Evolutionary conservation across 2,329 filamentous ascomycete genomes (phyloP), one percentile per base, ranked within the genome.

Genomic region (Helotiales sp.): DNA sequence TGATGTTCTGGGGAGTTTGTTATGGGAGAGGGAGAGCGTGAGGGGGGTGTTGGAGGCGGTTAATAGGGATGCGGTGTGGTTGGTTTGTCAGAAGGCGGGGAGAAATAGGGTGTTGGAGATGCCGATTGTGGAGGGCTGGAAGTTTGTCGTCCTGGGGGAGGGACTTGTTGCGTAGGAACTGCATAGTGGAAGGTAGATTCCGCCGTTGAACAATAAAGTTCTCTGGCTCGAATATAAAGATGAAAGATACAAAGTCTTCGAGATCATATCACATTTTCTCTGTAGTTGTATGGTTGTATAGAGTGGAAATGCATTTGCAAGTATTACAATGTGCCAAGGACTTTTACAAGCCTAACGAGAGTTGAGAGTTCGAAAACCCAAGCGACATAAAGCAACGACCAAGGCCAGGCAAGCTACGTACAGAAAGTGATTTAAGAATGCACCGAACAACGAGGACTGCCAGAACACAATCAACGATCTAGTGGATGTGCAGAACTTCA

Each of bases 51-150:
- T 95, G 46, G 84, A 89, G 63, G 73, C 70, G 2, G 75, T 88
- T 53, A 92, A 93, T 70, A 76, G 80, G 1, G 90, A 95, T 75
- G 87, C 88, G 1, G 87, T 95, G 3, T 96, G 91, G 91, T 73
- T 93, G 63, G 76, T 77, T 38, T 72, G 83, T 67, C 50, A 55
- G 44, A 36, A 33, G 3, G 27, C 42, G 24, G 57, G 60, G 27
- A 53, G 44, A 58, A 66, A 77, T 33, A 66, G 75, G 53, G 67
- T 65, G 60, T 63, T 70, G 55, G 69, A 71, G 38, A 71, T 68
- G 10, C 80, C 80, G 8, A 64, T 70, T 22, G 66, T 81, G 64
- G 74, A 79, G 5, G 79, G 77, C 0, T 66, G 69, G 51, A 57
- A 55, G 9, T 77, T 77, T 67, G 33, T 33, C 13, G 27, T 3